Evolutionary conservation across 306 rosid genomes (phyloP).

Genomic region (Malus asiatica): DNA sequence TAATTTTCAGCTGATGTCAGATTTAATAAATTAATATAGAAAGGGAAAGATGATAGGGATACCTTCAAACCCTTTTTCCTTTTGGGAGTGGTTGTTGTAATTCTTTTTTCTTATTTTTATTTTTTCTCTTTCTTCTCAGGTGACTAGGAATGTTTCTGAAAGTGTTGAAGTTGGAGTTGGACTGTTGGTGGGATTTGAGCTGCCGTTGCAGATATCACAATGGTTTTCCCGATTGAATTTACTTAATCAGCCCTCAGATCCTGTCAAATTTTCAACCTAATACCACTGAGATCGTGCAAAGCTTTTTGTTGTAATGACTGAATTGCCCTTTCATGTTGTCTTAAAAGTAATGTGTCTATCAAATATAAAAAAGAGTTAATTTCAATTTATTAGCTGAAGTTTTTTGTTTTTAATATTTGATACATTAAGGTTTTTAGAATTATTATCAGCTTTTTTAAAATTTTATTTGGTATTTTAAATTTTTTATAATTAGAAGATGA

Average conservation of each 20-base stretch:
- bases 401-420: too few relatives aligned
- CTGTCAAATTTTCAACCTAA: slow-evolving; percentile 19
- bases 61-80: slow-evolving; percentile 24
- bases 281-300: not conserved
- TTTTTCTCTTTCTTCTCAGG: not conserved
- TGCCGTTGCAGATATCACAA: slow-evolving; percentile 42
- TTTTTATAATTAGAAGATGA: too few relatives aligned
- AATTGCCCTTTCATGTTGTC: not conserved
- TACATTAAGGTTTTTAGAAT: too few relatives aligned
- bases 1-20: slow-evolving; percentile 9
- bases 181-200: slow-evolving; percentile 21
- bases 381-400: too few relatives aligned
- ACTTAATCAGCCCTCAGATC: slow-evolving; percentile 22
- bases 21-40: slow-evolving; percentile 20
- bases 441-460: fast-evolving
- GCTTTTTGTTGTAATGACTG: not conserved
- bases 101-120: not conserved
- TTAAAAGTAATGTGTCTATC: not conserved
- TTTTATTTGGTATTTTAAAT: fast-evolving
- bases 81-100: not conserved
- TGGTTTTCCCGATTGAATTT: slow-evolving; percentile 6
- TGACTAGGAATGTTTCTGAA: slow-evolving; percentile 1
- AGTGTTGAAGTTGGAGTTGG: slow-evolving; percentile 10
- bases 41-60: slow-evolving; percentile 26
- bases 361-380: too few relatives aligned